phyloP scores from a whole-genome alignment of 345 rosid species.

The Salix brachista region DNA sequence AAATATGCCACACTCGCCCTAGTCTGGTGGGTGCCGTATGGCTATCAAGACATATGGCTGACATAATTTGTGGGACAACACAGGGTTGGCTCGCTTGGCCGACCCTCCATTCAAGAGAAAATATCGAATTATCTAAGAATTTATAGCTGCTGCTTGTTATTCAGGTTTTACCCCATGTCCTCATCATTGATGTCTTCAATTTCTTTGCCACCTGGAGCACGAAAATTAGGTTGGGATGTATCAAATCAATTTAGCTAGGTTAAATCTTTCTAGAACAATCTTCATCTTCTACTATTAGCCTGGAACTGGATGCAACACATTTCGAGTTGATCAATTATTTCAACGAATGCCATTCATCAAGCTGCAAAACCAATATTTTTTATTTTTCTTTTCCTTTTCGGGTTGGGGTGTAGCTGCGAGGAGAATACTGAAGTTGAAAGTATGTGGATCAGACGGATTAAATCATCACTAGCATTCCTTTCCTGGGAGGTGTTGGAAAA shows the following conservation, averaged over 20 bases:
- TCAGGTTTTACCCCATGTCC: too few relatives aligned
- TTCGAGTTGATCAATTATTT: neutral
- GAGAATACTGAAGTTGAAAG: neutral
- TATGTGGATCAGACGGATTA: neutral
- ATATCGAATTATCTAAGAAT: too few relatives aligned
- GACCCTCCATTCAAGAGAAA: constrained; percentile 37
- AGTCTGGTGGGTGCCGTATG: constrained; percentile 71
- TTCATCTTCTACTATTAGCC: neutral
- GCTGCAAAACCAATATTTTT: neutral
- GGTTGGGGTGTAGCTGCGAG: neutral
- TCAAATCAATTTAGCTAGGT: neutral
- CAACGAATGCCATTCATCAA: neutral
- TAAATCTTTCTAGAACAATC: neutral
- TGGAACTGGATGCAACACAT: neutral
- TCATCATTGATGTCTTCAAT: neutral
- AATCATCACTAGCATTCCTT: neutral
- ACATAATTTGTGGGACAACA: constrained; percentile 55
- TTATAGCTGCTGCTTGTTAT: too few relatives aligned
- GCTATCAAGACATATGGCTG: constrained; percentile 92
- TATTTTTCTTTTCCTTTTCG: too few relatives aligned
- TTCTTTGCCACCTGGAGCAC: neutral
- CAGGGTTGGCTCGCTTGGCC: constrained; percentile 82
- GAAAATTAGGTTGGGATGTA: neutral
- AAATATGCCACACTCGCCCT: constrained; percentile 62
- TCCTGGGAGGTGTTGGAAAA: neutral